Evolutionary conservation across 306 rosid species (phyloP), one percentile per base, ranked within the genome.

Genomic region (Notholithocarpus densiflorus): DNA sequence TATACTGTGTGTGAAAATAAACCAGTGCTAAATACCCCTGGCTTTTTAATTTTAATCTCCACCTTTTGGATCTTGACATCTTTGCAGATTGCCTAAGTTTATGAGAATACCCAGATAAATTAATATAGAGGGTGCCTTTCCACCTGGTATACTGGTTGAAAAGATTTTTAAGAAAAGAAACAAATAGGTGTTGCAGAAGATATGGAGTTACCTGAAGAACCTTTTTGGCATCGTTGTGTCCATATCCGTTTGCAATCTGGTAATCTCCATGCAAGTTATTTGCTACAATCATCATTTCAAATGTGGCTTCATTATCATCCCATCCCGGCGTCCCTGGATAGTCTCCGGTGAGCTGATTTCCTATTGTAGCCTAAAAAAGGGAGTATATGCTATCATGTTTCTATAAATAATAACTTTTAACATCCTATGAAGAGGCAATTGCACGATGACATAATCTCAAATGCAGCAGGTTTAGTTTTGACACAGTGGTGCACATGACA

Each of bases 171-270:
- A 68, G 15, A 32, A 34, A 70, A 48, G 26, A 26, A 68, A 29
- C 54, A 17, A 4, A 60, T 23, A 53, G 21, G 60, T 40, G 15
- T 40, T 26, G 21, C 24, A 70, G 52, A 74, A 13, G 18, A 62
- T 43, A 55, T 68, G 71, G 29, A 71, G 72, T 87, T 91, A 94
- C 98, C 93, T 84, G 77, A 73, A 89, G 90, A 87, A 92, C 86
- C 9, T 81, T 85, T 72, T 81, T 82, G 31, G 96, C 98, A 64
- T 54, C 84, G 19, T 81, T 75, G 71, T 80, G 90, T 71, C 94
- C 92, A 77, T 92, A 86, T 75, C 96, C 98, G 74, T 92, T 95
- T 48, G 97, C 90, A 79, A 95, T 92, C 86, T 95, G 98, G 87
- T 86, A 95, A 88, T 92, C 98, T 86, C 98, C 97, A 72, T 84